phyloP scores from a whole-genome alignment of 169 alveolate species.

The Plasmodium vivax region DNA sequence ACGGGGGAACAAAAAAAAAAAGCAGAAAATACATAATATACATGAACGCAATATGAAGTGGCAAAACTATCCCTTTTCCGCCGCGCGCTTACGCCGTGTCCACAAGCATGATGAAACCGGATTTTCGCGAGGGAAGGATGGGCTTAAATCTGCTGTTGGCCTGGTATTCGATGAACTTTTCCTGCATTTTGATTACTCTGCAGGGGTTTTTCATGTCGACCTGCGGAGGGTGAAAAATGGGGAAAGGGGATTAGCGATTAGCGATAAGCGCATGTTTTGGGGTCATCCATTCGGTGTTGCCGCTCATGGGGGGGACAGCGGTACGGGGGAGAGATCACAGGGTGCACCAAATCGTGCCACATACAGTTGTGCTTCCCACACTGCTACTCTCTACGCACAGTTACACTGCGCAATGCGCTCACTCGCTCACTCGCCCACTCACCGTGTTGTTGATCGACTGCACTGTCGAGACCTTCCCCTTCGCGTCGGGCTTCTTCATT shows the following conservation, averaged over 20 bases:
- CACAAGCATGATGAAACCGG: constrained; percentile 88
- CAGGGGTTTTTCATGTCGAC: constrained; percentile 91
- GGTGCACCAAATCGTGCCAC: background rate
- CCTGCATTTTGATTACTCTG: constrained; percentile 93
- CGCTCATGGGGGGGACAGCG: background rate
- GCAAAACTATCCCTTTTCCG: background rate
- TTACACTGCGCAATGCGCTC: background rate
- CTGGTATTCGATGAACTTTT: constrained; percentile 83
- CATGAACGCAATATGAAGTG: background rate
- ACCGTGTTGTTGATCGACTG: constrained; percentile 73
- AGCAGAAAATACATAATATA: background rate
- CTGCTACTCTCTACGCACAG: background rate
- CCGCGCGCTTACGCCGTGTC: constrained; percentile 78
- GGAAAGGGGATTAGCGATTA: constrained; percentile 62
- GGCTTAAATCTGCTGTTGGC: constrained; percentile 89
- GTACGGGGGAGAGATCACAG: background rate
- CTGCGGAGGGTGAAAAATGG: constrained; percentile 72
- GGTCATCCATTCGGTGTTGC: background rate
- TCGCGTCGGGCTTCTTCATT: constrained; percentile 74
- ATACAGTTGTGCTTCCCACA: background rate
- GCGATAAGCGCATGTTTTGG: background rate
- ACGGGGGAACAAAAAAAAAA: background rate
- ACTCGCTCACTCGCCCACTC: constrained; percentile 2
- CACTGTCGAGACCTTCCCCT: constrained; percentile 77
- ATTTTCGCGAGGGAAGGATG: constrained; percentile 86